Evolutionary conservation across 2,329 filamentous ascomycete genomes (phyloP), one percentile per base, ranked within the genome.

Genomic region (Aureobasidium sp.): DNA sequence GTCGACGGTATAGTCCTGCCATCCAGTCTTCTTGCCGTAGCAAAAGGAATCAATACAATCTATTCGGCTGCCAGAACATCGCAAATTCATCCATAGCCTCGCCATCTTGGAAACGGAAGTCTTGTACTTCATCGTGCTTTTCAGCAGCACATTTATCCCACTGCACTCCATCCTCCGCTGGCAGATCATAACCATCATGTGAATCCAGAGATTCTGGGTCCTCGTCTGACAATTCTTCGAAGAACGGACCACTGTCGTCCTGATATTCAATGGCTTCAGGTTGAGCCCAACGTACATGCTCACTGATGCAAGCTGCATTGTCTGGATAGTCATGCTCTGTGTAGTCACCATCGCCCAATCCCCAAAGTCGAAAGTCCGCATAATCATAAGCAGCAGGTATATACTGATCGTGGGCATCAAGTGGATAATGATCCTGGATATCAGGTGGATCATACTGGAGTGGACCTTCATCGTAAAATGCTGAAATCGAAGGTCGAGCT

Each of bases 51-150:
- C 71, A 80, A 67, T 79, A 79, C 63, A 80, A 63, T 61, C 66
- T 75, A 65, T 79, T 72, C 14, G 76, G 77, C 66, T 72, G 74
- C 78, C 78, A 79, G 67, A 79, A 79, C 5, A 73, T 70, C 12
- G 67, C 68, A 53, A 73, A 67, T 2, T 65, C 67, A 44, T 67
- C 64, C 31, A 31, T n/a, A 34, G n/a, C n/a, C n/a, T 45, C 53
- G 29, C 7, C 27, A 11, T 45, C 29, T 20, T 17, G 27, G 25
- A 25, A 8, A 11, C 51, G 29, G 9, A n/a, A 3, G 37, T 31
- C 44, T 31, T 11, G n/a, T 34, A 14, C 39, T 11, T 17, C 44
- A 27, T 45, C 39, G 22, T 39, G 20, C 37, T 25, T 6, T 6
- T 15, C 25, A 27, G 42, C 31, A 49, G n/a, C 15, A 36, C 7